A percentile compares a stretch with the other conserved stretches of the same genome.
Evolutionary conservation across 2,329 filamentous ascomycete genomes (phyloP).

Genomic region (Fusarium nematophilum): DNA sequence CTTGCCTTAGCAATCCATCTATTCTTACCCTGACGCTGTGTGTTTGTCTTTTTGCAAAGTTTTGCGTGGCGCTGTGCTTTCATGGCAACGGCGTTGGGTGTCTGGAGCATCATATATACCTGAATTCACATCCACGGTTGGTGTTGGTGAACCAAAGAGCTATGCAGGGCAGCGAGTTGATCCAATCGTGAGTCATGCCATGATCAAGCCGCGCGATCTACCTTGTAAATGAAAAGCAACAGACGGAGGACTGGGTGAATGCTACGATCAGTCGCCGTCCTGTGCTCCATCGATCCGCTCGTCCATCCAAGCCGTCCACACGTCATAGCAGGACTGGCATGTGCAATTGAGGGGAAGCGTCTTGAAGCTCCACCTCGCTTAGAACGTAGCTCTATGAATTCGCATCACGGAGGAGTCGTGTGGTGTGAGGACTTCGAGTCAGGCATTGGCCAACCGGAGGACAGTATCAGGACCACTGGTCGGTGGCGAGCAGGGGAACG

Average conservation of each 20-base stretch:
- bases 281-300: neutral
- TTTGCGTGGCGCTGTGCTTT: constrained; percentile 42
- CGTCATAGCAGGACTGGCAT: constrained; percentile 2
- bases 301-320: constrained; percentile 1
- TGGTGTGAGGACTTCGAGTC: neutral
- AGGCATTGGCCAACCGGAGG: constrained; percentile 26
- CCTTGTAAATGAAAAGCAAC: too few species aligned
- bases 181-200: neutral
- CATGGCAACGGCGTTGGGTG: constrained; percentile 51
- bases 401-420: neutral
- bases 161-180: neutral
- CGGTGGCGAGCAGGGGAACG: neutral
- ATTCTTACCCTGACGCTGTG: constrained; percentile 37
- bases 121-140: constrained; percentile 38
- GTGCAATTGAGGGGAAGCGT: constrained; percentile 8
- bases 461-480: neutral
- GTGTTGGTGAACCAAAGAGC: constrained; percentile 29
- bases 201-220: neutral
- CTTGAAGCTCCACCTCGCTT: constrained; percentile 16
- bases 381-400: constrained; percentile 3
- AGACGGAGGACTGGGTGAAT: too few species aligned
- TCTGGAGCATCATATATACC: constrained; percentile 48
- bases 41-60: constrained; percentile 27
- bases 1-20: constrained; percentile 40
- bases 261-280: too few species aligned